phyloP scores from a whole-genome alignment of 805 yeast genomes.

The Zygoascus flipseniorum region DNA sequence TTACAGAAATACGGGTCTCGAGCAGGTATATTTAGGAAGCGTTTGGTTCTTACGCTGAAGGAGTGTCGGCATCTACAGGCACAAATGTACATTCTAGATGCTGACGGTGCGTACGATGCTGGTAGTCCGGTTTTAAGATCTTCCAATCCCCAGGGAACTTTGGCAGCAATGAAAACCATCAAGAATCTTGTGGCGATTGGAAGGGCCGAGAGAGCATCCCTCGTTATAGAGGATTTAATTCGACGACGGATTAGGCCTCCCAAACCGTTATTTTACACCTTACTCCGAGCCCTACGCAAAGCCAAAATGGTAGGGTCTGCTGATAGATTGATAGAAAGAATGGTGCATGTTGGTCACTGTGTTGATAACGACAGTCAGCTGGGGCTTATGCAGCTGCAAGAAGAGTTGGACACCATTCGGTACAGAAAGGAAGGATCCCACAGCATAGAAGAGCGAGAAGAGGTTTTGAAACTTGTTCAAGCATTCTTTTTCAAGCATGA shows the following conservation, averaged over 20 bases:
- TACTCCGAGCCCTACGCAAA: slow-evolving; percentile 9
- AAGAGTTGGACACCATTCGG: not conserved
- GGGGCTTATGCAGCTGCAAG: slow-evolving; percentile 3
- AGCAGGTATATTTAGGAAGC: not conserved
- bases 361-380: slow-evolving; percentile 3
- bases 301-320: not conserved
- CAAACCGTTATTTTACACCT: slow-evolving; percentile 6
- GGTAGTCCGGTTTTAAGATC: not conserved
- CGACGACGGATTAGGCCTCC: slow-evolving; percentile 11
- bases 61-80: not conserved
- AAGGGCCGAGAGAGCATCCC: slow-evolving; percentile 5
- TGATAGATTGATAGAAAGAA: slow-evolving; percentile 6
- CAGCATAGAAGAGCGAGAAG: not conserved
- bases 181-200: slow-evolving; percentile 2
- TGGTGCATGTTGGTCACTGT: slow-evolving; percentile 10
- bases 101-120: not conserved
- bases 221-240: slow-evolving; percentile 7
- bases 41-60: not conserved
- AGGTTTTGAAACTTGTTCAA: slow-evolving; percentile 3
- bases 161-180: slow-evolving; percentile 5
- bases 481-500: slow-evolving; percentile 1
- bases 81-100: not conserved
- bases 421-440: not conserved
- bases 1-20: not conserved
- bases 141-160: not conserved